Base-by-base conservation (phyloP, 177 flowering plant species). In the Vitis hybrid region DNA sequence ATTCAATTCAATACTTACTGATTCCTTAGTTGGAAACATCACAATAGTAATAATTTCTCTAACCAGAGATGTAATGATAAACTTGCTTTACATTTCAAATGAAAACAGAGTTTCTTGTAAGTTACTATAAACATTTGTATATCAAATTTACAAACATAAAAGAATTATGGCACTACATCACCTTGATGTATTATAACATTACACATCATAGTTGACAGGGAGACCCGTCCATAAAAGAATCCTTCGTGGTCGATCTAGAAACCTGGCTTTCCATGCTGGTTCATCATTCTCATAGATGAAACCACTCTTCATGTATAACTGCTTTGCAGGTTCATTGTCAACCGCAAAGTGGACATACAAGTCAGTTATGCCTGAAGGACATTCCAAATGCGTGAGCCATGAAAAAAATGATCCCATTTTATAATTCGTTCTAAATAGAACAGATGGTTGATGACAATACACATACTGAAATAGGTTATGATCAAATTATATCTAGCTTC, bases 241-340 rank as follows among this genome's bases (percentile, higher is more conserved):
- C 65, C 97, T 84, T 41, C 90, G 71, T 0, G 97, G 93, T 13
- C 97, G 87, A 64, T 87, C 91, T 3, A 92, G 81, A 76, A 85
- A 94, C 81, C 97, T 83, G 48, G 98, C 97, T 80, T 91, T 90
- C 97, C 94, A 90, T 27, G 97, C 92, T 20, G 98, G 93, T 78
- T 92, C 98, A 61, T 91, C 97, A 55, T 70, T 87, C 80, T 94
- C 98, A 70, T 81, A 80, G 3, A 83, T 67, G 60, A 94, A 94
- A 57, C 97, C 97, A 73, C 90, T 82, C 79, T 91, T 94, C 68
- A 76, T 49, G 80, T 94, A 94, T 74, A 94, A 76, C 21, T 84
- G 83, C 79, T 85, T 92, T 51, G 97, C 97, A 3, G 97, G 78
- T 72, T 85, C 92, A 72, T 92, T 94, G 80, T 94, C 86, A 49